These are phyloP conservation scores for Claviceps quebecensis DNA, from an alignment of 2,329 filamentous ascomycete genomes.

Conservation along the genomic window DNA sequence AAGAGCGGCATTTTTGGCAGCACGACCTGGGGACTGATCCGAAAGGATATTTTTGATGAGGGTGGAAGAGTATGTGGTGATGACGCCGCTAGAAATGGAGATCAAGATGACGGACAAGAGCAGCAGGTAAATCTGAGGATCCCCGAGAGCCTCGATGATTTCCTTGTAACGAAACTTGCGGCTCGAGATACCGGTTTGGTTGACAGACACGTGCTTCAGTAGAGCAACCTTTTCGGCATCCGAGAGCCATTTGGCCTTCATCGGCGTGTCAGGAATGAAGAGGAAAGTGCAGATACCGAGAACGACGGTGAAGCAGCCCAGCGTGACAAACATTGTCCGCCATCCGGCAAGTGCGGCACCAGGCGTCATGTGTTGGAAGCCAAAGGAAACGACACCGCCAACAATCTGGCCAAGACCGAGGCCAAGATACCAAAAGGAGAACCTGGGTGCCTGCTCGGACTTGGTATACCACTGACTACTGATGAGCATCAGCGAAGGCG, in stretches of 20 bases:
- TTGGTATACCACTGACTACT: conserved; percentile 49
- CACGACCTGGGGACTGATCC: conserved; percentile 5
- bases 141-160: conserved; percentile 35
- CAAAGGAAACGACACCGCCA: conserved; percentile 48
- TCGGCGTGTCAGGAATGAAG: conserved; percentile 28
- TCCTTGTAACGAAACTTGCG: conserved; percentile 38
- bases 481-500: conserved; percentile 46
- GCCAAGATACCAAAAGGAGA: conserved; percentile 47
- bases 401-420: conserved; percentile 48
- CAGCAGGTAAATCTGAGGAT: conserved; percentile 38
- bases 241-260: conserved; percentile 31
- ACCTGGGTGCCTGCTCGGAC: conserved; percentile 43
- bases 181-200: conserved; percentile 43
- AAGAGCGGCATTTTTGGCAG: conserved; percentile 29
- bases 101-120: conserved; percentile 32
- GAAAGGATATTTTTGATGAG: conserved; percentile 36
- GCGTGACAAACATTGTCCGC: conserved; percentile 57
- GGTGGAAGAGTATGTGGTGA: conserved; percentile 41
- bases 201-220: conserved; percentile 38
- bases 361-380: conserved; percentile 37
- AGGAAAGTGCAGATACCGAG: conserved; percentile 19
- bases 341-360: conserved; percentile 48
- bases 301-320: conserved; percentile 35
- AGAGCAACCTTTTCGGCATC: conserved; percentile 34
- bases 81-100: conserved; percentile 37